Evolutionary conservation across 305 asterid species (phyloP).

Genomic region (Caryopteris hybrid): DNA sequence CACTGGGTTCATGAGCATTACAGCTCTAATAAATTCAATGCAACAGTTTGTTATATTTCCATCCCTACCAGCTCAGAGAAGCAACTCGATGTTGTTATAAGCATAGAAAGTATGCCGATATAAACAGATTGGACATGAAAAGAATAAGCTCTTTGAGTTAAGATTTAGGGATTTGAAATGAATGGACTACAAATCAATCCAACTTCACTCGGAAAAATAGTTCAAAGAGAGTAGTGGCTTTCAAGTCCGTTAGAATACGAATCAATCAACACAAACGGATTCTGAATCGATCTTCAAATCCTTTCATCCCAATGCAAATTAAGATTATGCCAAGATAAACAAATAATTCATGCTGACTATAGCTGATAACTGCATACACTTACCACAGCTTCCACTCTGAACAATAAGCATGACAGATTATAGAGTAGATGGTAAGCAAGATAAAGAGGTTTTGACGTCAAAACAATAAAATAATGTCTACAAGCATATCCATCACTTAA

Average conservation of each 20-base stretch:
- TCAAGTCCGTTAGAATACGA: too few relatives aligned
- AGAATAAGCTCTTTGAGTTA: background rate
- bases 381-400: background rate
- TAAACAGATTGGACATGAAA: background rate
- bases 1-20: conserved; percentile 72
- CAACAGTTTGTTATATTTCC: conserved; percentile 86
- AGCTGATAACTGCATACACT: background rate
- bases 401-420: background rate
- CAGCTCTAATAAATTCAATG: conserved; percentile 73
- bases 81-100: background rate
- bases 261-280: too few relatives aligned
- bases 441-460: background rate
- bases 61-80: conserved; percentile 69
- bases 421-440: background rate
- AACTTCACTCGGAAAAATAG: too few relatives aligned
- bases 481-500: background rate
- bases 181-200: too few relatives aligned
- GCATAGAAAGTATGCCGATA: background rate
- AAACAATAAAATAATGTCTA: background rate
- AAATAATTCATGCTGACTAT: background rate
- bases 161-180: too few relatives aligned
- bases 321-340: background rate
- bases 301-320: too few relatives aligned
- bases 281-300: too few relatives aligned
- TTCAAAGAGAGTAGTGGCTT: too few relatives aligned